Evolutionary conservation across 768 basidiomycete genomes (phyloP), one percentile per base, ranked within the genome.

Genomic region (Pulveroboletus sp.): DNA sequence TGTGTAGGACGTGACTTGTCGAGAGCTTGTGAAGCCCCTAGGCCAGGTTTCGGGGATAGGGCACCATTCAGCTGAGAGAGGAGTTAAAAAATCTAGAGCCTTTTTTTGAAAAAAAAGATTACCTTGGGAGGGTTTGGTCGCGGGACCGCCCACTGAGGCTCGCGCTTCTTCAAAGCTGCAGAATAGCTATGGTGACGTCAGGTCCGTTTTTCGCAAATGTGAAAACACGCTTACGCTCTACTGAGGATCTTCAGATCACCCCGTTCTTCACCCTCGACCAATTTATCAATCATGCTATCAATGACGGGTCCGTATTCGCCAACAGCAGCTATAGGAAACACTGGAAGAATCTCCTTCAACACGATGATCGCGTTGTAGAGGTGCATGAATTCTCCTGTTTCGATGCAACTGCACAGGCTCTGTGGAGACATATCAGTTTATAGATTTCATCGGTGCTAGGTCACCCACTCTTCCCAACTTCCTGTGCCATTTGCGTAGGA

Each of bases 341-440:
- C 86, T 1, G 90, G 85, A 25, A 94, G 76, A 19, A 97, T 81
- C 65, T 97, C 91, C 61, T 94, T 91, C 54, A 97, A 75, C 24
- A 99, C 85, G 33, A 94, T 81, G 67, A 98, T 89, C n/a, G 91
- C 80, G 63, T 99, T 99, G 68, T 95, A 94, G 45, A 97, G 90
- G 59, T 93, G 93, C 89, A 97, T 95, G 66, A 94, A 98, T 61
- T 94, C 94, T 42, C 80, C 81, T 2, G 93, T 87, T 59, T 85
- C 79, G 52, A 97, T 85, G 62, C 88, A 93, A 27, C 82, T 85
- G 17, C 77, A 73, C 56, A 97, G 82, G 47, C 81, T 82, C 94
- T 94, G 60, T 17, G 29, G 50, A 33, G 31, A 25, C 20, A 17
- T 13, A 1, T 49, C 14, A 52, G 43, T 45, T 41, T n/a, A 37